Evolutionary conservation across 208 protist species (phyloP).

Genomic region (Herpetomonas samuelpessoai): DNA sequence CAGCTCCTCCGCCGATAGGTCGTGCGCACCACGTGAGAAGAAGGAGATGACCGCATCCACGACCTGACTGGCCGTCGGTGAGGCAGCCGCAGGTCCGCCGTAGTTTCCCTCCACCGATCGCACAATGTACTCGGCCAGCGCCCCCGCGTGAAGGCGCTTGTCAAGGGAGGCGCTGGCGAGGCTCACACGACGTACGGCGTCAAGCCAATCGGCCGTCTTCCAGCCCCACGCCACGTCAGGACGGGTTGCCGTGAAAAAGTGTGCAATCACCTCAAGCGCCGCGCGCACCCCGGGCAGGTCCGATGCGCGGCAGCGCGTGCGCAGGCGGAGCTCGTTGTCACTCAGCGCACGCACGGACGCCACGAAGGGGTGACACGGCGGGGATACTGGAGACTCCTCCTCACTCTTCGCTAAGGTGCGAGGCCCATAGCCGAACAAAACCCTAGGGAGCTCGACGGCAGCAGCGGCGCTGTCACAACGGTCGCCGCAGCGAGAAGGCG

Average conservation of each 20-base stretch:
- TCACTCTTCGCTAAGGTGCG: no score
- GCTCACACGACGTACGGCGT: constrained; percentile 55
- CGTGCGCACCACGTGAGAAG: constrained; percentile 3
- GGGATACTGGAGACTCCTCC: not conserved
- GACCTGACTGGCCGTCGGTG: constrained; percentile 12
- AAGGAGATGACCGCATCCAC: constrained; percentile 27
- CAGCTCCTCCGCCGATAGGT: not conserved
- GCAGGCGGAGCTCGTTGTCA: constrained; percentile 24
- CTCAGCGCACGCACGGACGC: constrained; percentile 1
- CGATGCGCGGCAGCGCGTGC: constrained; percentile 49
- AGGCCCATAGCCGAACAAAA: no score
- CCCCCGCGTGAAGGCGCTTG: constrained; percentile 20
- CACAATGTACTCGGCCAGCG: constrained; percentile 36
- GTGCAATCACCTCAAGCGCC: constrained; percentile 43
- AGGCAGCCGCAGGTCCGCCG: constrained; percentile 8
- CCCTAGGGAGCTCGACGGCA: not conserved
- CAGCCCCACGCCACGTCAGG: constrained; percentile 25
- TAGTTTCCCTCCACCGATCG: constrained; percentile 20
- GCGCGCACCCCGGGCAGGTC: constrained; percentile 55
- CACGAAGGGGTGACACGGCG: not conserved
- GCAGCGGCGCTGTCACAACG: no score
- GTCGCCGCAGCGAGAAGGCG: no score
- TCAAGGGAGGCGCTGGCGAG: constrained; percentile 37
- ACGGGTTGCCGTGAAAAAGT: constrained; percentile 23
- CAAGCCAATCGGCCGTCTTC: constrained; percentile 52